Base-by-base conservation (phyloP, 345 rosid species). In the Clarkia xantiana region DNA sequence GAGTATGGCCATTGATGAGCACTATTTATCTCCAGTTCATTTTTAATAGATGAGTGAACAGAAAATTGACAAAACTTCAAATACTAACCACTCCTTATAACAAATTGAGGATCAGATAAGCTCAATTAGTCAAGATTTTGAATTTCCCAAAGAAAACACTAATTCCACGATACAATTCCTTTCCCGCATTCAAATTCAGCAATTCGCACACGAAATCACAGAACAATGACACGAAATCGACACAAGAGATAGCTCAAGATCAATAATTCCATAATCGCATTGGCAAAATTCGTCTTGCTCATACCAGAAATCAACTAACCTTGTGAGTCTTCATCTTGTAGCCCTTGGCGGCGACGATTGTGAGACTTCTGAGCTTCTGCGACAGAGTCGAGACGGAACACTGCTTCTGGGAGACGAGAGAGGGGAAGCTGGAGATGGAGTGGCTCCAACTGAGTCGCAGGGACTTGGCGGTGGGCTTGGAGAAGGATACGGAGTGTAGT, bases 321-420 rank as follows among this genome's bases (percentile, higher is more conserved):
- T 90, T 86, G 76, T 86, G 97, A 75, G 94, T 86, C 63, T 90
- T 90, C 89, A 81, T 73, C 67, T 86, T 90, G 69, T 90, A 86
- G 16, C 97, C 96, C 71, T 86, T 90, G 14, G 76, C 76, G 45
- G 94, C 85, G 53, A 74, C 73, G 56, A 90, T 80, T 1, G 83
- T 74, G 59, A 81, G 62, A 25, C 86, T 64, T 18, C 54, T 71
- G 43, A 66, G 62, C 48, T 61, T 65, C 12, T 63, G 76, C 40
- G 83, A 42, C 16, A 52, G 59, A 53, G 71, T 29, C 57, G 62
- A 25, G 17, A 70, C 2, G 2, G 72, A 22, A 22, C 42, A 62
- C 38, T 64, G 63, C 57, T 62, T 70, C 14, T 13, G 53, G 47
- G 69, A 64, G 34, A 60, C 44, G 62, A 80, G 52, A 18, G 71